phyloP scores from a whole-genome alignment of 495 filamentous ascomycete species.

The Aspergillus nidulans region DNA sequence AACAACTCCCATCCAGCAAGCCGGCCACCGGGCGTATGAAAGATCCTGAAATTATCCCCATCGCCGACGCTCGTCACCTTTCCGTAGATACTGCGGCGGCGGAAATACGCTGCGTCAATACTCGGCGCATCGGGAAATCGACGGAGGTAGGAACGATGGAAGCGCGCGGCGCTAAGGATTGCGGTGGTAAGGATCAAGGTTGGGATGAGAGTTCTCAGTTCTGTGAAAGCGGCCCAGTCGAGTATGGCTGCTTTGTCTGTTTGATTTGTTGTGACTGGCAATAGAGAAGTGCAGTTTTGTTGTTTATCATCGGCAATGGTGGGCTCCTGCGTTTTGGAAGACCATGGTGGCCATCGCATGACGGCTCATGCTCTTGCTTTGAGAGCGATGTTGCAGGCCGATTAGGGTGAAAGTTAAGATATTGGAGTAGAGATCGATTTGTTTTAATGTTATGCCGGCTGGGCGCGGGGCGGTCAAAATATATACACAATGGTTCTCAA shows the following conservation, averaged over 20 bases:
- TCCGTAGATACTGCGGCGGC: conserved; percentile 71
- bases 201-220: conserved; percentile 58
- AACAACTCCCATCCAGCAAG: conserved; percentile 90
- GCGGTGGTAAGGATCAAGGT: conserved; percentile 59
- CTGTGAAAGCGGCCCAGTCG: conserved; percentile 65
- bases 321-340: conserved; percentile 27
- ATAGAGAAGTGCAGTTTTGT: conserved; percentile 14
- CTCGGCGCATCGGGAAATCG: conserved; percentile 70
- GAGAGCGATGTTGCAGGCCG: not conserved
- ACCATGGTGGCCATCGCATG: conserved; percentile 54
- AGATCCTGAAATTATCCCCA: conserved; percentile 90
- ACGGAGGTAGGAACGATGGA: conserved; percentile 63
- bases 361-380: conserved; percentile 31
- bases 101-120: conserved; percentile 64
- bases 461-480: conserved; percentile 5
- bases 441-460: not conserved
- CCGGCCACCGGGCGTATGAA: conserved; percentile 87
- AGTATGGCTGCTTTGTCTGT: conserved; percentile 12
- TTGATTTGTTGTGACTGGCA: conserved; percentile 9
- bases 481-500: conserved; percentile 1
- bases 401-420: not conserved
- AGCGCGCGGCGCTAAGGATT: conserved; percentile 59
- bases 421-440: too few relatives aligned
- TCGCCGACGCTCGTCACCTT: conserved; percentile 91
- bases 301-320: conserved; percentile 20